These are phyloP conservation scores for Dioszegia crocea DNA, from an alignment of 768 basidiomycete genomes.

Conservation along the genomic window DNA sequence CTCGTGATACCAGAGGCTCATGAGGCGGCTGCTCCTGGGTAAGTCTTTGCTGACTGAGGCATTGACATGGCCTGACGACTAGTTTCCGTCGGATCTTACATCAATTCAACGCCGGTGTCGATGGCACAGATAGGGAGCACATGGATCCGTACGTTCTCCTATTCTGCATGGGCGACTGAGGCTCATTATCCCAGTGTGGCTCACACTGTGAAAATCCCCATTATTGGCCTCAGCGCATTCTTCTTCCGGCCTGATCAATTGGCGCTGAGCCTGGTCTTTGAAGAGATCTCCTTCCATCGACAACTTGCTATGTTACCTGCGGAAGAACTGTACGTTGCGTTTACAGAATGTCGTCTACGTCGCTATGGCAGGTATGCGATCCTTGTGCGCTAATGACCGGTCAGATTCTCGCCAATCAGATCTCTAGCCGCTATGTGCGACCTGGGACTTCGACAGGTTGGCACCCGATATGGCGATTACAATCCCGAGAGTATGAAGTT, in stretches of 20 bases:
- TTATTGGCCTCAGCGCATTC: slow-evolving; percentile 91
- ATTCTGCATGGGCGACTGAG: too few relatives aligned
- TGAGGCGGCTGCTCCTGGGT: slow-evolving; percentile 89
- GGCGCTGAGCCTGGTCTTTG: slow-evolving; percentile 80
- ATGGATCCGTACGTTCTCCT: too few relatives aligned
- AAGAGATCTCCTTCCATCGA: slow-evolving; percentile 84
- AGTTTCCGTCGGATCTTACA: slow-evolving; percentile 78
- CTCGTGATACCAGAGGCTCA: slow-evolving; percentile 90
- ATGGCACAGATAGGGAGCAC: too few relatives aligned
- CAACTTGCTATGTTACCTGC: slow-evolving; percentile 88
- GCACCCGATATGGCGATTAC: slow-evolving; percentile 66
- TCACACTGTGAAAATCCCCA: slow-evolving; percentile 57
- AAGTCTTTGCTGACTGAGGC: slow-evolving; percentile 40
- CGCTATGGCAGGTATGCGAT: too few relatives aligned
- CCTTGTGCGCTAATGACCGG: too few relatives aligned
- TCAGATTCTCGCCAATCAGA: too few relatives aligned
- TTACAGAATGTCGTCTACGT: slow-evolving; percentile 67
- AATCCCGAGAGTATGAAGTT: slow-evolving; percentile 69
- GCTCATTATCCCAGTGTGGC: too few relatives aligned
- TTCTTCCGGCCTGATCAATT: slow-evolving; percentile 87
- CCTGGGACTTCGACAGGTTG: slow-evolving; percentile 65
- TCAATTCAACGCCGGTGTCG: slow-evolving; percentile 64
- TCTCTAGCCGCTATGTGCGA: too few relatives aligned
- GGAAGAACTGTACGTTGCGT: slow-evolving; percentile 64
- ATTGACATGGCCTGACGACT: background rate